phyloP scores from a whole-genome alignment of 202 grass and related monocot species.

The Cymbopogon flexuosus region DNA sequence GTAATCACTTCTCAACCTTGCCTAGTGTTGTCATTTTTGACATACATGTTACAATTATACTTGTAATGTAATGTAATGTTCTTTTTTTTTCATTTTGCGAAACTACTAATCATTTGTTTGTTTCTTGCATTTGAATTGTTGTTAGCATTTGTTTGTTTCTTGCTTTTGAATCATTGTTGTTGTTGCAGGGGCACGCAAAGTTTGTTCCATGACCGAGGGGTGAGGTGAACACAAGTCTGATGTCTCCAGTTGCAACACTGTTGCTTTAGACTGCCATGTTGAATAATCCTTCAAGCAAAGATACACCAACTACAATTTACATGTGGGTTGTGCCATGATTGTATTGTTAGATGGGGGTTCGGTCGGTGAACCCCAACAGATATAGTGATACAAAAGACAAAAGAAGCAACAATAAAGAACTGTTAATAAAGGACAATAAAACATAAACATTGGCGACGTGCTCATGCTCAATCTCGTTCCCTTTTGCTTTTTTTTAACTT shows the following conservation, averaged over 20 bases:
- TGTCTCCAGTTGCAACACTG: slow-evolving; percentile 24
- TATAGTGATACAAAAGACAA: slow-evolving; percentile 43
- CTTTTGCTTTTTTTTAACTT: not conserved
- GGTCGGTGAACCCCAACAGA: slow-evolving; percentile 27
- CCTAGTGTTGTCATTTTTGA: not conserved
- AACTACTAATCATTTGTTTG: not conserved
- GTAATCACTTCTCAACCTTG: not conserved
- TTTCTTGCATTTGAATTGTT: slow-evolving; percentile 13
- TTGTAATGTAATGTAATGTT: not conserved
- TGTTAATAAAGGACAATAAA: slow-evolving; percentile 30
- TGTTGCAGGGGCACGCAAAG: slow-evolving; percentile 55
- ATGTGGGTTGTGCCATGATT: slow-evolving; percentile 33
- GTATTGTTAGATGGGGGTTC: slow-evolving; percentile 34
- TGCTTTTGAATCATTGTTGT: slow-evolving; percentile 11
- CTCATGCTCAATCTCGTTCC: not conserved
- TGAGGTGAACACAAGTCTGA: slow-evolving; percentile 36
- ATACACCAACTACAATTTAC: slow-evolving; percentile 44
- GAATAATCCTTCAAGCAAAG: slow-evolving; percentile 51
- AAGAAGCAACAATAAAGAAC: slow-evolving; percentile 41
- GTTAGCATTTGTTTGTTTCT: not conserved
- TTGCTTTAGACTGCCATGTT: slow-evolving; percentile 42
- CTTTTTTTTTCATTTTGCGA: not conserved
- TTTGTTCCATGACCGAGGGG: slow-evolving; percentile 46
- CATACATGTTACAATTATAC: not conserved
- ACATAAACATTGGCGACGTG: slow-evolving; percentile 21